Base-by-base conservation (phyloP, 371 early-diverging fungal genomes). In the Apophysomyces sp. region DNA sequence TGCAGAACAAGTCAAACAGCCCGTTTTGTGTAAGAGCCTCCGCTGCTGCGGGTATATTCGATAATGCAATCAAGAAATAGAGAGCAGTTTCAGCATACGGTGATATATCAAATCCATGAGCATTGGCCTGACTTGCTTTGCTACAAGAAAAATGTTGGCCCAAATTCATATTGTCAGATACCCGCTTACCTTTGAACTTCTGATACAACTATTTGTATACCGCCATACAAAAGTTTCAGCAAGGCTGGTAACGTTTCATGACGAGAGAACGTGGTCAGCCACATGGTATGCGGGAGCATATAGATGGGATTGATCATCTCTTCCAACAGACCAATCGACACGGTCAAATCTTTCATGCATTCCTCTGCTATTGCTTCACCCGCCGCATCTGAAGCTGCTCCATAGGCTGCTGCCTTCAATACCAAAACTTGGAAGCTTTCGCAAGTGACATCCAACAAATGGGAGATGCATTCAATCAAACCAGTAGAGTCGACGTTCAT, bases 11-110 rank as follows among this genome's bases (percentile, higher is more conserved):
- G 7, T 68, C 69, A 41, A 74, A 61, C 5, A 80, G 28, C 1
- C 72, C 72, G 9, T 65, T 53, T 4, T 55, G 40, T 6, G 68
- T 62, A 36, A 80, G 73, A 31, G 29, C 34, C 5, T 63, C 53
- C 8, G 81, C 76, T 26, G 71, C 71, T 13, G 55, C 60, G 15
- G 76, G 69, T 52, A 65, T 75, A 57, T 68, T 71, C 0, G 81
- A 68, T 29, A 80, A 40, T 6, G 65, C 59, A 13, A 77, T 57
- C 13, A 80, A 63, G 7, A 80, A 63, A 56, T 71, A 75, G 24
- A 77, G 63, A 24, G 72, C 76, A 26, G 66, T 62, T 61, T 76
- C 76, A 2, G 81, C 74, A 37, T 75, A 80, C 0, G 81, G 78
- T 30, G 81, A 73, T 15, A 80, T 69, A 27, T 40, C 63, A 28